phyloP scores from a whole-genome alignment of 306 rosid species.

The Arachis stenosperma region DNA sequence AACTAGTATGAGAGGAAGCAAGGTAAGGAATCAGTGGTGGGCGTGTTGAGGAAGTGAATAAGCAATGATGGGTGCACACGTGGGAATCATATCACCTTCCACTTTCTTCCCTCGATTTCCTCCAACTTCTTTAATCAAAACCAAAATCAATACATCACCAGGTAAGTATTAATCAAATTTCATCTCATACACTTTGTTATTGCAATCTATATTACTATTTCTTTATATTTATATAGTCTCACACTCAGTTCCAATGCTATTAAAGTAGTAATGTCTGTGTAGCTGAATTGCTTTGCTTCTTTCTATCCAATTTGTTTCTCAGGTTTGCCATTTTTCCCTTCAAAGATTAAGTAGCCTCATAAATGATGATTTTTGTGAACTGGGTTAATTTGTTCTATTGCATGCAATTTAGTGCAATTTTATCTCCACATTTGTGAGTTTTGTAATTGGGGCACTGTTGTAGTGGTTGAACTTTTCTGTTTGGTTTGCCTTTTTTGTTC shows the following conservation, averaged over 20 bases:
- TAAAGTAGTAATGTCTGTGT: not conserved
- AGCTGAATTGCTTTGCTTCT: slow-evolving; percentile 14
- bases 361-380: not conserved
- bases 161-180: slow-evolving; percentile 47
- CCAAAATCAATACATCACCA: slow-evolving; percentile 50
- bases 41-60: not conserved
- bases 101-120: slow-evolving; percentile 51
- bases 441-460: slow-evolving; percentile 11
- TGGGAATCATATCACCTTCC: slow-evolving; percentile 54
- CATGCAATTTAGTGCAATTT: slow-evolving; percentile 9
- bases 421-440: not conserved
- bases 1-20: too few species aligned
- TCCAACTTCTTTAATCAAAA: slow-evolving; percentile 52
- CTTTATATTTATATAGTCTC: slow-evolving; percentile 1
- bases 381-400: not conserved
- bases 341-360: not conserved
- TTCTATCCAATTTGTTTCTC: not conserved
- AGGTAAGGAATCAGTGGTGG: not conserved
- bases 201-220: not conserved
- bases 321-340: not conserved
- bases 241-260: slow-evolving; percentile 2
- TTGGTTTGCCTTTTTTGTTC: not conserved
- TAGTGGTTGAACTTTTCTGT: not conserved
- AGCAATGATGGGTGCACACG: slow-evolving; percentile 48
- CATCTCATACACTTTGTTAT: not conserved